phyloP scores from a whole-genome alignment of 2,329 filamentous ascomycete genomes.

The Paramyrothecium sp. region DNA sequence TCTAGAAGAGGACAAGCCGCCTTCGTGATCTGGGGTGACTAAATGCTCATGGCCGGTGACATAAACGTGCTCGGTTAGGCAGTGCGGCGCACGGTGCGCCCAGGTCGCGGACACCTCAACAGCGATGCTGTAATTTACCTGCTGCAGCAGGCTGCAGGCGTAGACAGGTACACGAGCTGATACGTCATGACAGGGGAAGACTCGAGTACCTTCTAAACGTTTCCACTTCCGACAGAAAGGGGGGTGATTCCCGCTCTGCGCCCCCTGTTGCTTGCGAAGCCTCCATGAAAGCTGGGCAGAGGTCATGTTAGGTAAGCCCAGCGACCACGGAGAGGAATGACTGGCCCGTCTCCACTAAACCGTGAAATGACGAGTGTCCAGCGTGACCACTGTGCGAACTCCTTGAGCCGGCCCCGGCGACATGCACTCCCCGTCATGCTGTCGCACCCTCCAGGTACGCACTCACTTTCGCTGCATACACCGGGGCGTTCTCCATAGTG shows the following conservation, averaged over 20 bases:
- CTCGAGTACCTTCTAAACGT: slow-evolving; percentile 5
- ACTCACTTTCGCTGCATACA: neutral
- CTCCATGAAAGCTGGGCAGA: neutral
- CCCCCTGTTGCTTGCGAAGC: neutral
- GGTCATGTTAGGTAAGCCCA: neutral
- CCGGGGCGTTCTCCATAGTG: neutral
- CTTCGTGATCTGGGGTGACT: neutral
- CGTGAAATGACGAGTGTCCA: slow-evolving; percentile 14
- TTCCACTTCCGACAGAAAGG: slow-evolving; percentile 14
- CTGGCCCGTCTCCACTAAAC: slow-evolving; percentile 11
- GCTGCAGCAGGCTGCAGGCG: neutral
- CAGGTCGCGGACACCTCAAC: neutral
- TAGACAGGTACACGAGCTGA: neutral
- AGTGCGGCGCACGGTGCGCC: neutral
- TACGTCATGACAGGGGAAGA: neutral
- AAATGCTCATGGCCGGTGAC: neutral
- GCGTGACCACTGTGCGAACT: neutral
- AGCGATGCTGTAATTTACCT: slow-evolving; percentile 1
- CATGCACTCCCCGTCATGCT: neutral
- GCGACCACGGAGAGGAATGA: neutral
- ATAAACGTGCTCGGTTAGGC: neutral
- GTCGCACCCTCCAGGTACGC: no score
- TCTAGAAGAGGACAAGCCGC: neutral
- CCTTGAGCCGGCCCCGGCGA: neutral
- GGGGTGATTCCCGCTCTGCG: neutral